Base-by-base conservation (phyloP, 176 grass and related monocot species). In the Elaeis guineensis region DNA sequence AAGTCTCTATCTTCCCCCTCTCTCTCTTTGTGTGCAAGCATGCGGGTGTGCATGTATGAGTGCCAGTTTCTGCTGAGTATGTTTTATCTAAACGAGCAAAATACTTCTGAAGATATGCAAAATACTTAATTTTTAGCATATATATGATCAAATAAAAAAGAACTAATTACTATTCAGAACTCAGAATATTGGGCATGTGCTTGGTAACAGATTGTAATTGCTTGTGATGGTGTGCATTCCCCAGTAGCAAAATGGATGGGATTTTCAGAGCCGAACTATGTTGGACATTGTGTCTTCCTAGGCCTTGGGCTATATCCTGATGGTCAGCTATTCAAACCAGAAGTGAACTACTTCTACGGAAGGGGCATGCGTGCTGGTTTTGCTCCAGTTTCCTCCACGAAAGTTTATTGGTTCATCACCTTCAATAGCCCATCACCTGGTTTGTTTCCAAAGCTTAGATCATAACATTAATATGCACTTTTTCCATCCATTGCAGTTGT, bases 401-500 rank as follows among this genome's bases (percentile, higher is more conserved):
- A 85, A 60, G 75, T 96, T 49, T 96, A 96, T 77, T 96, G 86
- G 86, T 96, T 96, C 69, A 85, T 96, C 64, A 90, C 86, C 78
- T 96, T 84, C 75, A 96, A 96, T 51, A 90, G 75, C 9, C 44
- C 14, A 75, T 74, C 69, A 16, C 86, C 86, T 75, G 83, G 86
- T 90, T 35, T 17, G n/a, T 26, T 56, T 21, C 4, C 16, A 21
- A 55, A 55, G 35, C 14, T 56, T 56, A 0, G 21, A 15, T 22
- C 12, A 44, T 44, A 44, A 12, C 11, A 3, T 44, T 9, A 44
- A 44, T 44, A 44, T 44, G 8, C 11, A 44, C 1, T 44, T 9
- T 44, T 44, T 44, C 9, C 35, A 44, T 44, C 35, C 11, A 12
- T 44, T 44, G 35, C 35, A 44, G 9, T 14, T 44, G 35, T 44